These are phyloP conservation scores for Daldinia sp. DNA, from an alignment of 2,329 filamentous ascomycete genomes.

Conservation along the genomic window DNA sequence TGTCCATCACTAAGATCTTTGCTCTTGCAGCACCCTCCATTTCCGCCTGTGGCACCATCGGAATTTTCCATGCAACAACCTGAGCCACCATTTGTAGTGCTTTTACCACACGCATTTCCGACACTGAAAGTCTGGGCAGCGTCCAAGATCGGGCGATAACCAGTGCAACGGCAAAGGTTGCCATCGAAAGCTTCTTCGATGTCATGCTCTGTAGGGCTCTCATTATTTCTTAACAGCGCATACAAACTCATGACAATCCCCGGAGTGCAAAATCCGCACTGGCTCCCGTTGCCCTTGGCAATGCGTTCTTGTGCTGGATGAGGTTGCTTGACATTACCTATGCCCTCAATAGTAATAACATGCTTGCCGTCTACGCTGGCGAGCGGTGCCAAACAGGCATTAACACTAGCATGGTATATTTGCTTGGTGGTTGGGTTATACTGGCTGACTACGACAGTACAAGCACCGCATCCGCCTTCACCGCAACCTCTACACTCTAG, in stretches of 20 bases:
- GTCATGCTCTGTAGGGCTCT: constrained; percentile 80
- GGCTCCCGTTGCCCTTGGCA: constrained; percentile 90
- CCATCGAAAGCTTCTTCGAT: constrained; percentile 98
- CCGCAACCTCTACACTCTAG: constrained; percentile 76
- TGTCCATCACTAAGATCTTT: constrained; percentile 62
- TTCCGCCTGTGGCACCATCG: constrained; percentile 52
- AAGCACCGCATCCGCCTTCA: constrained; percentile 96
- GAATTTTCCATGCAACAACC: constrained; percentile 80
- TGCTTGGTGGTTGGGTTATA: constrained; percentile 91
- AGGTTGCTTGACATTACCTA: constrained; percentile 86
- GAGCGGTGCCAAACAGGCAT: constrained; percentile 93
- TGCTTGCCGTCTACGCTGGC: constrained; percentile 97
- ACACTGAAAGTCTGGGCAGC: constrained; percentile 89
- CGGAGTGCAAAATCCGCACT: constrained; percentile 95
- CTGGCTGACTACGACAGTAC: constrained; percentile 94
- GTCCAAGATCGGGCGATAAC: constrained; percentile 93
- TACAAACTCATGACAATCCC: constrained; percentile 99
- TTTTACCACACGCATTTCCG: constrained; percentile 64
- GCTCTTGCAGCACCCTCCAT: constrained; percentile 78
- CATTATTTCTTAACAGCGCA: constrained; percentile 87
- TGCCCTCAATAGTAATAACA: constrained; percentile 97
- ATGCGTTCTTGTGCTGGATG: constrained; percentile 93
- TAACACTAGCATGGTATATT: constrained; percentile 96
- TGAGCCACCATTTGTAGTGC: constrained; percentile 61
- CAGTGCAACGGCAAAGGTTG: constrained; percentile 94